Evolutionary conservation across 208 protist genomes (phyloP).

Genomic region (Trypanosoma lewisi): DNA sequence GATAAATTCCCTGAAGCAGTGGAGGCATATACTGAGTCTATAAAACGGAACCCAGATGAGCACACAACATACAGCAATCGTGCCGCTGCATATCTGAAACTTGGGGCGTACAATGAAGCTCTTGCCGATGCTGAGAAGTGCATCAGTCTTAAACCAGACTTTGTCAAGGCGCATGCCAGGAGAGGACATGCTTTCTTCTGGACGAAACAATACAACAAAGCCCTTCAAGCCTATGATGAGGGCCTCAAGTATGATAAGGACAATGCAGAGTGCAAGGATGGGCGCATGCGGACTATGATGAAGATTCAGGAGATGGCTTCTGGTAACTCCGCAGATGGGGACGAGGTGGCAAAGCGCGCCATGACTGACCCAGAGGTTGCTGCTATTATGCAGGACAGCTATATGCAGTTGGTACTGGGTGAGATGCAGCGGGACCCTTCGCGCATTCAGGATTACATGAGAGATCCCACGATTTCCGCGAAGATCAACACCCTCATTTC

Average conservation of each 20-base stretch:
- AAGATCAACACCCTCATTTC: slow-evolving; percentile 97
- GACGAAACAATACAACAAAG: slow-evolving; percentile 96
- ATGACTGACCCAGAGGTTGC: slow-evolving; percentile 96
- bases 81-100: slow-evolving; percentile 95
- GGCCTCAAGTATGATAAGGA: slow-evolving; percentile 92
- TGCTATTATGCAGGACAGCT: slow-evolving; percentile 89
- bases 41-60: slow-evolving; percentile 93
- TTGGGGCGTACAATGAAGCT: slow-evolving; percentile 92
- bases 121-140: slow-evolving; percentile 96
- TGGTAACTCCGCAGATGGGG: slow-evolving; percentile 75
- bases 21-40: slow-evolving; percentile 90
- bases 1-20: slow-evolving; percentile 95
- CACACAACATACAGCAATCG: slow-evolving; percentile 95
- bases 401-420: slow-evolving; percentile 90
- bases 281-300: slow-evolving; percentile 81
- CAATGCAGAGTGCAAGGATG: slow-evolving; percentile 90
- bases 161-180: slow-evolving; percentile 92
- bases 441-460: slow-evolving; percentile 91
- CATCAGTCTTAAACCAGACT: slow-evolving; percentile 93
- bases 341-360: slow-evolving; percentile 87
- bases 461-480: slow-evolving; percentile 81
- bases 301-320: slow-evolving; percentile 91
- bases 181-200: slow-evolving; percentile 91
- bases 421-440: slow-evolving; percentile 91
- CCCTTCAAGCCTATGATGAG: slow-evolving; percentile 94